These are phyloP conservation scores for Ophiostoma quercus DNA, from an alignment of 2,329 filamentous ascomycete species.

Conservation along the genomic window DNA sequence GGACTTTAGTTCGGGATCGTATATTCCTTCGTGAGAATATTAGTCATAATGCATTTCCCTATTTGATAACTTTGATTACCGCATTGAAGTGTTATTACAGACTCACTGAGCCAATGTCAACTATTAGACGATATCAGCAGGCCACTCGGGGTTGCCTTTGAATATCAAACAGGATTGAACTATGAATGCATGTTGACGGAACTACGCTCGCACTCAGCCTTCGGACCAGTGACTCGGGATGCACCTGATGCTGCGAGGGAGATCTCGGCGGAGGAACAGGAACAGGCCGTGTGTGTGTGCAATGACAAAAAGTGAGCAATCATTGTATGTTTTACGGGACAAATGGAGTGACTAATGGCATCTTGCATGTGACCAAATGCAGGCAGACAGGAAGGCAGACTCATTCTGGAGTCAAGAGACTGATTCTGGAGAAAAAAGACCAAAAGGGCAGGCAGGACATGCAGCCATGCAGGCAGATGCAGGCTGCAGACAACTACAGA, in stretches of 20 bases:
- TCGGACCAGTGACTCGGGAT: constrained; percentile 4
- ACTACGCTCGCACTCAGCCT: neutral
- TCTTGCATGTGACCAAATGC: neutral
- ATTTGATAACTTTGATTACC: neutral
- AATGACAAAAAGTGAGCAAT: too few species aligned
- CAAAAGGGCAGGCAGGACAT: neutral
- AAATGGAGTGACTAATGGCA: neutral
- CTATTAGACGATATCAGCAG: too few species aligned
- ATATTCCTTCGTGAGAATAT: neutral
- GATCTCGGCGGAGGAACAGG: neutral
- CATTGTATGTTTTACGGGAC: neutral
- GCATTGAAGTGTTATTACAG: neutral
- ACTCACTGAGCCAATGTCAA: neutral
- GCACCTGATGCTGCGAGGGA: constrained; percentile 1
- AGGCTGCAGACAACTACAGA: neutral
- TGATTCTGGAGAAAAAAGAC: neutral
- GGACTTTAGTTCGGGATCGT: neutral
- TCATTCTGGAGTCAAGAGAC: neutral
- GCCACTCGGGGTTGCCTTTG: too few species aligned
- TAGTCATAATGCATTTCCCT: neutral
- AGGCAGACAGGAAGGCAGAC: constrained; percentile 12
- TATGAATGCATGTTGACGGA: neutral
- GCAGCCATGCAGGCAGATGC: neutral
- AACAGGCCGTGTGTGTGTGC: neutral
- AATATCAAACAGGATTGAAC: too few species aligned